A percentile compares a stretch with the other conserved stretches of the same genome.
These are phyloP conservation scores for Alternaria brassicicola DNA, from an alignment of 2,329 filamentous ascomycete genomes.

Conservation along the genomic window DNA sequence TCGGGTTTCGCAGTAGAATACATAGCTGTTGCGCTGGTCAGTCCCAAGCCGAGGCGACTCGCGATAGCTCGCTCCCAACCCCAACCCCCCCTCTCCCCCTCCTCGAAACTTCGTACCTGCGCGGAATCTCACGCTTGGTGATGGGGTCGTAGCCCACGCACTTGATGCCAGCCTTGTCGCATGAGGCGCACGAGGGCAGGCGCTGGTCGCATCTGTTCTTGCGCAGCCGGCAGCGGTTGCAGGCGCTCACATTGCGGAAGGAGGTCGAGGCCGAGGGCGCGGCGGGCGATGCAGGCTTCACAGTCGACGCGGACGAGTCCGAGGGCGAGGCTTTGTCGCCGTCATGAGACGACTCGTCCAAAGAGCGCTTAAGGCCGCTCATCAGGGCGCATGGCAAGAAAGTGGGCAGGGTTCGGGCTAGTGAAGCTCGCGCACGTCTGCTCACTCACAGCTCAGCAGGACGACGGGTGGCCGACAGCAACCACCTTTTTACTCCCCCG, in stretches of 20 bases:
- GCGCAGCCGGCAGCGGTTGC: slow-evolving; percentile 82
- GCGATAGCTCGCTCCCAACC: slow-evolving; percentile 6
- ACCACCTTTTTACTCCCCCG: slow-evolving; percentile 20
- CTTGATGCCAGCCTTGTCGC: slow-evolving; percentile 87
- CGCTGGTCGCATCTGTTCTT: slow-evolving; percentile 97
- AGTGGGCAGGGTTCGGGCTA: slow-evolving; percentile 14
- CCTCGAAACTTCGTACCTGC: slow-evolving; percentile 55
- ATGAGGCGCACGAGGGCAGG: slow-evolving; percentile 86
- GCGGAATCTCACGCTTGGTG: slow-evolving; percentile 91
- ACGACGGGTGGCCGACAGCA: slow-evolving; percentile 9
- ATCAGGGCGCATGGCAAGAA: slow-evolving; percentile 48
- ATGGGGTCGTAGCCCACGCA: slow-evolving; percentile 97
- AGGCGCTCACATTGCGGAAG: slow-evolving; percentile 75
- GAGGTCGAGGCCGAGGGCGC: slow-evolving; percentile 43
- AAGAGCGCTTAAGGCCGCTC: slow-evolving; percentile 49
- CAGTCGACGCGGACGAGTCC: slow-evolving; percentile 27
- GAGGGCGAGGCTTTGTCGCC: slow-evolving; percentile 40
- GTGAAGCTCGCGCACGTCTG: slow-evolving; percentile 8
- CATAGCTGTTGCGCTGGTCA: slow-evolving; percentile 66
- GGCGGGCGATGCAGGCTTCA: slow-evolving; percentile 41
- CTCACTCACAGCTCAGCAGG: background rate
- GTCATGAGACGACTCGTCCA: slow-evolving; percentile 46
- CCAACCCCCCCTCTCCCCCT: too few relatives aligned
- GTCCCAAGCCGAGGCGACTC: slow-evolving; percentile 5
- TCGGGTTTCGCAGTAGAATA: slow-evolving; percentile 90